Evolutionary conservation across 73 alveolate genomes (phyloP), one percentile per base, ranked within the genome.

Genomic region (Halteria grandinella): DNA sequence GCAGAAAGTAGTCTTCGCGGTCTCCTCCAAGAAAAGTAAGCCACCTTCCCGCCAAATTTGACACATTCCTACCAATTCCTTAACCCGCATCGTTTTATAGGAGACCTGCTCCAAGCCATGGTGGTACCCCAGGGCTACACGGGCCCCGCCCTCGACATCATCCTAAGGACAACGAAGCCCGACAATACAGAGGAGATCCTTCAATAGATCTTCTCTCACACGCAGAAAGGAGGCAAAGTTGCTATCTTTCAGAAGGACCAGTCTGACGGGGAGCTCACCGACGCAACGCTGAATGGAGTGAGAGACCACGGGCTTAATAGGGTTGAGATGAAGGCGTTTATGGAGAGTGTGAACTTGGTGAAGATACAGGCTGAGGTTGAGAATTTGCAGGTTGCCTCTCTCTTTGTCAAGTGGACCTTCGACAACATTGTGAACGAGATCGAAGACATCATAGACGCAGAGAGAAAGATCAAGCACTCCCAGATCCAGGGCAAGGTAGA

Each of bases 361-460:
- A 66, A 66, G 28, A 66, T 66, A 36, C 1, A 66, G 53, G 62
- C 63, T 17, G 80, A 66, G 55, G 29, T 66, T 25, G 66, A 66
- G 1, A 66, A 66, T 24, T 3, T 66, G 50, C 43, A 27, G 20
- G 47, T 28, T 44, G 80, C 80, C 10, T 48, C 80, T 47, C 18
- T 18, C 39, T 66, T 66, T 66, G 66, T 66, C 7, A 47, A 66
- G 69, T 66, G 80, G 80, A 49, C 84, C 5, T 83, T 83, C 59
- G 59, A 72, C 40, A 73, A 83, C 32, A 21, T 83, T 12, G 72
- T 83, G 24, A 44, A 27, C 20, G 83, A 74, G 44, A 34, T 92
- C 50, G 98, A 92, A 79, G 83, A 71, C 62, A 80, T 72, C 54
- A 87, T 92, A 10, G 96, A 92, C 57, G 90, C 62, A 5, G 96